phyloP scores from a whole-genome alignment of 257 asterid genomes.

The Mitragyna speciosa region DNA sequence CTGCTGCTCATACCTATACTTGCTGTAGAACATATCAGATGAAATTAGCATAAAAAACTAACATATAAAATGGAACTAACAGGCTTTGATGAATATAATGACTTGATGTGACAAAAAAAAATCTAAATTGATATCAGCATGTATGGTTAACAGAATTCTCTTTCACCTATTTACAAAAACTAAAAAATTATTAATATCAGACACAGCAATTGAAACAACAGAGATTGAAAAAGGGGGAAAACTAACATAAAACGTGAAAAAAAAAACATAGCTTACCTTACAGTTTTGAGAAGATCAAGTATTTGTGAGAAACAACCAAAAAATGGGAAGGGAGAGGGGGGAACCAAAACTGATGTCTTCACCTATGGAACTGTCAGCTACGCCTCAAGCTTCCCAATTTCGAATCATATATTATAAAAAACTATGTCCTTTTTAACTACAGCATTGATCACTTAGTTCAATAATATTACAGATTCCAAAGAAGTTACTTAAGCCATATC shows the following conservation, averaged over 20 bases:
- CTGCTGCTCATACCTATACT: constrained; percentile 83
- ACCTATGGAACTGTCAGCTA: not conserved
- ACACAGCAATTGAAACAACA: not conserved
- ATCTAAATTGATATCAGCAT: not conserved
- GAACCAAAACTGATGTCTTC: not conserved
- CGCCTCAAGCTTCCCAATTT: not conserved
- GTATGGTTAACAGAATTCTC: not conserved
- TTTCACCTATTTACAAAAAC: not conserved
- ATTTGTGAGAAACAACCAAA: not conserved
- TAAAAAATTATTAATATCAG: not conserved
- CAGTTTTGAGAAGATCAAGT: not conserved
- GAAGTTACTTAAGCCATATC: constrained; percentile 8
- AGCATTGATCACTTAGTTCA: not conserved
- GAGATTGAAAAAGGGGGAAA: not conserved
- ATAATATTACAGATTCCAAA: not conserved
- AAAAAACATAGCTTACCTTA: not conserved
- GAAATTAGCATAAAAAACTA: not conserved
- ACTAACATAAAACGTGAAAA: not conserved
- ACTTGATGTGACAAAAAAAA: not conserved
- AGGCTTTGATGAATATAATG: not conserved
- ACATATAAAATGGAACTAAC: not conserved
- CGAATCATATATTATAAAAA: not conserved
- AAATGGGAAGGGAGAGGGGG: not conserved
- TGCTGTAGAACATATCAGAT: constrained; percentile 45
- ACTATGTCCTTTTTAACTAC: not conserved